Evolutionary conservation across 805 yeast species (phyloP), one percentile per base, ranked within the genome.

Genomic region (Starmerella khaoyaiensis): DNA sequence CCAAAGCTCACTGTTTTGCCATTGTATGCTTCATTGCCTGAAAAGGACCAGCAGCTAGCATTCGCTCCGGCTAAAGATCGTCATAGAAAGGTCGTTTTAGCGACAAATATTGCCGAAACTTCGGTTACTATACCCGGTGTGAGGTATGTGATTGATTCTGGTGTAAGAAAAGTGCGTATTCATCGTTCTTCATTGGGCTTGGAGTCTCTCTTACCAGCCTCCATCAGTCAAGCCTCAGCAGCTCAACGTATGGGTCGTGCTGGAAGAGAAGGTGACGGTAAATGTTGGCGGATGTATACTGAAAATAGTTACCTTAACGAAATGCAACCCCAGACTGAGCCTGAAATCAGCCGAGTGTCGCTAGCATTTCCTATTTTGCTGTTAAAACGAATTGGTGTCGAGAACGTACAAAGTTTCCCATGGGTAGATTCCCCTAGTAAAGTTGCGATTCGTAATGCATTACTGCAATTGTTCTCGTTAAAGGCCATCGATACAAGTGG

Each of bases 41-140:
- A 94, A 12, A 64, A 66, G 3, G 78, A 76, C 45, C 99, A 90
- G 55, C 71, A 76, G 52, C 67, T 69, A 46, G 87, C 84, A n/a
- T 90, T 90, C 49, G 64, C 69, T 16, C 71, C 73, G 17, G 59
- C 79, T 20, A 10, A 14, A 16, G 22, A 30, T 1, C 72, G 23
- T 3, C 27, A 32, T 10, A 69, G 98, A 47, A 90, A 90, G 55
- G 76, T 90, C 28, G 80, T 90, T 21, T 60, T 90, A 40, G 83
- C 97, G 6, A 90, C 99, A 1, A 90, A 90, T 55, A 84, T 90
- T 49, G 98, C 99, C 0, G 99, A 90, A 62, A 90, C 99, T 0
- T 90, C 98, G 21, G 76, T 90, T 43, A 90, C 99, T 3, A 90
- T 90, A 24, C 76, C 93, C 11, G 98, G 98, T 1, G 90, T 90